Base-by-base conservation (phyloP, 2,329 filamentous ascomycete genomes). In the Lecanicillium sp. region DNA sequence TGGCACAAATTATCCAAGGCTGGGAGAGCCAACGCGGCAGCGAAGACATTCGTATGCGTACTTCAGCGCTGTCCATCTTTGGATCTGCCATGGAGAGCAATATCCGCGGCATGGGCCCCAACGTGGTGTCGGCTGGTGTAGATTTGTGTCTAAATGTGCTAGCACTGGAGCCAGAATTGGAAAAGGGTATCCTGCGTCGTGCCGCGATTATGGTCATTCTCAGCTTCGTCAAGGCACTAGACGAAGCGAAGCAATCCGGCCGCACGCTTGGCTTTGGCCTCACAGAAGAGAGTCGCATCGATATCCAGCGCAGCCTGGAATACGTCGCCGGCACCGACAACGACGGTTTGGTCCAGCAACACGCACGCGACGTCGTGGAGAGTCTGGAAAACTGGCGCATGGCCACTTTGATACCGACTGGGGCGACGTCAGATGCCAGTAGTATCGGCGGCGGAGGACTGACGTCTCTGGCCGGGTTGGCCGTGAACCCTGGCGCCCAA, bases 1-100 rank as follows among this genome's bases (percentile, higher is more conserved):
- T 81, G 11, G 62, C 67, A 16, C 65, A 69, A 42, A 84, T 86
- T 43, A 65, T 85, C 1, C 62, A 70, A 12, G 80, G 79, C 1
- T 86, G 83, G 83, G 71, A 80, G 46, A 71, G 78, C 44, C 78
- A 75, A 40, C 63, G 70, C 13, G 80, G 79, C 1, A 70, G 70
- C 42, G 83, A 87, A 54, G 83, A 87, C 51, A 64, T 85, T 11
- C 70, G 83, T 4, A 72, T 88, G 47, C 75, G 83, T 1, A 64
- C 80, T 12, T 85, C 82, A 16, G 78, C 82, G 4, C 56, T 88
- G 6, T 82, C 80, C 4, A 70, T 87, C 33, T 64, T 87, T 31
- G 72, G 73, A 1, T 60, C 61, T 2, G 67, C 68, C 0, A 56
- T 85, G 18, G 80, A 85, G 53, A 73, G 68, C 2, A 80, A 78